Percentiles rank a stretch among this genome's conserved stretches.
These are phyloP conservation scores for Russula brevipes DNA, from an alignment of 768 basidiomycete species.

Conservation along the genomic window DNA sequence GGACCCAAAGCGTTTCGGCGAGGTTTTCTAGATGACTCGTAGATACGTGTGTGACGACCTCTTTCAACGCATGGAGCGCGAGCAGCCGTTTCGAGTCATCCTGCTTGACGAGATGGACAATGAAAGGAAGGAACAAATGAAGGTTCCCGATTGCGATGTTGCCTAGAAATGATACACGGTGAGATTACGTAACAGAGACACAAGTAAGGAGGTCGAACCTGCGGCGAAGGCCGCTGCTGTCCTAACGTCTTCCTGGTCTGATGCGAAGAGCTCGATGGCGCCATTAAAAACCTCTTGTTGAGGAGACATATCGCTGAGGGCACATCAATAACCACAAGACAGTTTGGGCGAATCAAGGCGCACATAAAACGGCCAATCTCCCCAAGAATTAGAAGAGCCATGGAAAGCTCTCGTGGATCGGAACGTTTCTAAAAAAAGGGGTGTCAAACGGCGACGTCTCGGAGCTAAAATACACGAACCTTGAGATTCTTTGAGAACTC, in stretches of 20 bases:
- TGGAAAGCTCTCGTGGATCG: conserved; percentile 60
- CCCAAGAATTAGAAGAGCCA: conserved; percentile 85
- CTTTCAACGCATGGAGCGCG: conserved; percentile 88
- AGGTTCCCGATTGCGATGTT: conserved; percentile 96
- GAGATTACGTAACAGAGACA: background rate
- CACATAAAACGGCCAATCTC: conserved; percentile 91
- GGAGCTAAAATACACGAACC: conserved; percentile 37
- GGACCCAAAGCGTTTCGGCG: conserved; percentile 87
- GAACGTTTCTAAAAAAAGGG: conserved; percentile 15
- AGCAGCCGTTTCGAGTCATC: conserved; percentile 77
- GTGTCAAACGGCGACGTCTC: background rate
- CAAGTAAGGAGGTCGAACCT: conserved; percentile 39
- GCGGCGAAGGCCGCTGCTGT: conserved; percentile 93
- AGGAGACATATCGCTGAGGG: conserved; percentile 75
- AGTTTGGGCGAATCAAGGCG: conserved; percentile 27
- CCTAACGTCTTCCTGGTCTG: conserved; percentile 80
- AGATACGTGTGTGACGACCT: conserved; percentile 91
- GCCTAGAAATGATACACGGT: conserved; percentile 40
- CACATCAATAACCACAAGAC: background rate
- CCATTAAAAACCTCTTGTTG: conserved; percentile 75
- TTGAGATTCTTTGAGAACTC: conserved; percentile 80
- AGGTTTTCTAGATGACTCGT: conserved; percentile 78
- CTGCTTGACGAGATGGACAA: conserved; percentile 71
- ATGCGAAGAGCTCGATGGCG: conserved; percentile 66
- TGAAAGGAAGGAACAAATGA: conserved; percentile 76